Base-by-base conservation (phyloP, 805 yeast species). In the Suhomyces prunicola region DNA sequence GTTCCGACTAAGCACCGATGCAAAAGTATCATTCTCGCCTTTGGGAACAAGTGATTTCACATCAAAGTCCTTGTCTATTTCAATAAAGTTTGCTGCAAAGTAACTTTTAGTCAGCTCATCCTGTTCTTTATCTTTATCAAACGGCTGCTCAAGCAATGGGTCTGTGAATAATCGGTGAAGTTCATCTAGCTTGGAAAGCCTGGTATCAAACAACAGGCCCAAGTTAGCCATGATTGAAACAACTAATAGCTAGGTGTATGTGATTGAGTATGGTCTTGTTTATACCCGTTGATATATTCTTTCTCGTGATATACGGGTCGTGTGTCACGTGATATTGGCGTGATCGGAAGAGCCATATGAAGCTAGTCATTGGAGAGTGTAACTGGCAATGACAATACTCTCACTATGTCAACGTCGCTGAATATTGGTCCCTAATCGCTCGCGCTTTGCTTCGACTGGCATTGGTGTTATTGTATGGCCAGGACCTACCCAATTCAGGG, bases 121-220 rank as follows among this genome's bases (percentile, higher is more conserved):
- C 42, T 39, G 42, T 19, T 39, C 24, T 39, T 7, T 39, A n/a
- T 39, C 42, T 17, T 17, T 17, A 9, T 39, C 42, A 9, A 39
- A 39, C n/a, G 42, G 42, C 24, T 39, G 42, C 24, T 39, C 42
- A 15, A 55, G 29, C 15, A 55, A 47, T 3, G 60, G 58, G 24
- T 55, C 57, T 12, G 47, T 45, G 2, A 54, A 54, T 44, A 65
- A 60, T 53, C 58, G 54, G 41, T 58, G 57, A 33, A 62, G 58
- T 54, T 62, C 65, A 50, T 61, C 64, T 36, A 62, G 59, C 49
- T 61, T 59, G 60, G 36, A 57, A 41, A 31, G 50, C 50, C 57
- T 56, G 44, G 50, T 52, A 27, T 44, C 52, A 52, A 29, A 39
- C 42, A 39, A 39, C 13, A 39, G 42, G 19, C 42, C 42, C 42